Base-by-base conservation (phyloP, 768 basidiomycete genomes). In the Lanmaoa rubissima region DNA sequence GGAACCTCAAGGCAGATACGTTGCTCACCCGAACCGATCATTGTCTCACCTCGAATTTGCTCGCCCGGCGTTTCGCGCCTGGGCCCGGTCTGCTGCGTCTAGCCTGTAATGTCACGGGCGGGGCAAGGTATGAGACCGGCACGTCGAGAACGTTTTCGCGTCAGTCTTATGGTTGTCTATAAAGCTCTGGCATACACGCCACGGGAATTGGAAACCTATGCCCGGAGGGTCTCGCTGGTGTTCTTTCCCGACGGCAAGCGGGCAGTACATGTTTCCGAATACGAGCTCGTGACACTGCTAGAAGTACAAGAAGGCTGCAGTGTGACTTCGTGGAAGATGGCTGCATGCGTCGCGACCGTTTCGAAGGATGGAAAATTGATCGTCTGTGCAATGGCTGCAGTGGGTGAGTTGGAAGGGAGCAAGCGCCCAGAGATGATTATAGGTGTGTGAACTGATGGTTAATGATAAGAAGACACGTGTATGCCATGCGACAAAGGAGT, bases 351-450 rank as follows among this genome's bases (percentile, higher is more conserved):
- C 8, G 54, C 43, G 26, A 31, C 43, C 7, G 50, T 56, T 24
- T 56, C 55, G 17, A 43, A n/a, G 19, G 48, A 55, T 16, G 54
- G 54, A 28, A 14, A 21, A 13, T 55, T 17, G 54, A 51, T 51
- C 26, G 34, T 52, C 31, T 32, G 48, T 52, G 54, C n/a, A n/a
- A n/a, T n/a, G n/a, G n/a, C n/a, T n/a, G n/a, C n/a, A n/a, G n/a
- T n/a, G n/a, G n/a, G n/a, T n/a, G n/a, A n/a, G n/a, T n/a, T n/a
- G n/a, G n/a, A n/a, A n/a, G n/a, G n/a, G n/a, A 24, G 21, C 21
- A 24, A 24, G 21, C 21, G 21, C 21, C 21, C 21, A 24, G 21
- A 24, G 21, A 24, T 24, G 21, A 24, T 24, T 24, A 24, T 24
- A 24, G 21, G 21, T 24, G 21, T 24, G 21, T 24, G 21, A 24